Evolutionary conservation across 306 rosid genomes (phyloP).

Genomic region (Pyrus pyrifolia): DNA sequence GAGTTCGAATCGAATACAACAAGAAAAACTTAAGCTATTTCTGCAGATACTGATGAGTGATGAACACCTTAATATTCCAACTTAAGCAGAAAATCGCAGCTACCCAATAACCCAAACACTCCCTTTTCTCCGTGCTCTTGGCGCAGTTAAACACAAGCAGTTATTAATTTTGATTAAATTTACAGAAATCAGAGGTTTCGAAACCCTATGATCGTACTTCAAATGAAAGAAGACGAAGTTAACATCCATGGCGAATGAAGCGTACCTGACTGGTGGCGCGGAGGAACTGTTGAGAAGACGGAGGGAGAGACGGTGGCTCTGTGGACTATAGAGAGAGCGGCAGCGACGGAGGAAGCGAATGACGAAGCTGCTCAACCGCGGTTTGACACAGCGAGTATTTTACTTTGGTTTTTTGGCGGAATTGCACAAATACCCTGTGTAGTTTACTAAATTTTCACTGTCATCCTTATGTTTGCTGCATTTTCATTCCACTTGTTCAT

Average conservation of each 20-base stretch:
- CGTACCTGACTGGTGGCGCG: neutral
- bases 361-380: neutral
- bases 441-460: neutral
- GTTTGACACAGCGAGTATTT: neutral
- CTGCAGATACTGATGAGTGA: neutral
- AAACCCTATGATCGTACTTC: neutral
- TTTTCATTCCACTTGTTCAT: neutral
- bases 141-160: neutral
- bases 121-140: neutral
- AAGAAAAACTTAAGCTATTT: neutral
- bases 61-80: neutral
- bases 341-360: neutral
- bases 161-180: neutral
- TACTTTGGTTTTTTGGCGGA: neutral
- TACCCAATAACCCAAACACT: neutral
- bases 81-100: neutral
- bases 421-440: neutral
- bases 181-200: neutral
- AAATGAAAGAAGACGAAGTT: neutral
- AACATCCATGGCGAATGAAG: neutral
- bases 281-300: neutral
- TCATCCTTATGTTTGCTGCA: neutral
- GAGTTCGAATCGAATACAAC: neutral
- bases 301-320: neutral
- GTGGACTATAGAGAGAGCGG: neutral